phyloP scores from a whole-genome alignment of 2,329 filamentous ascomycete species.

The Microcyclosporella mali region DNA sequence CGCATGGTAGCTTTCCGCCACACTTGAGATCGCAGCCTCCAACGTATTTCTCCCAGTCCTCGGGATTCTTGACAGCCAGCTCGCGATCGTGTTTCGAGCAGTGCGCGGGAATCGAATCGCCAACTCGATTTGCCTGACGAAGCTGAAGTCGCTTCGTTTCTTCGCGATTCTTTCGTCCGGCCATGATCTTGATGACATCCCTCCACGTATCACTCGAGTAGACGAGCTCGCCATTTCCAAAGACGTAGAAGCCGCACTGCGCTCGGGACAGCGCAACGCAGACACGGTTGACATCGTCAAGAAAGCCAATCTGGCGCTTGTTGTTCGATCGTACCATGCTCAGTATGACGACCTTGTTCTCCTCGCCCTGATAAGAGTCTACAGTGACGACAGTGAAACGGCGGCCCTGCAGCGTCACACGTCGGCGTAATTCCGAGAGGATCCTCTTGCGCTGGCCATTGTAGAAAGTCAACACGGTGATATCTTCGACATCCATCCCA shows the following conservation, averaged over 20 bases:
- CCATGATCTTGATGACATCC: conserved; percentile 27
- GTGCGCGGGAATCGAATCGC: conserved; percentile 17
- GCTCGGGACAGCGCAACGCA: conserved; percentile 65
- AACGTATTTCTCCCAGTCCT: conserved; percentile 49
- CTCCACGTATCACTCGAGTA: conserved; percentile 23
- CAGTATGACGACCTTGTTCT: conserved; percentile 76
- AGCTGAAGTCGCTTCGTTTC: conserved; percentile 12
- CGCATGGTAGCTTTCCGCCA: conserved; percentile 40
- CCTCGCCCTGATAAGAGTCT: conserved; percentile 85
- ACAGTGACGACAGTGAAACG: conserved; percentile 65
- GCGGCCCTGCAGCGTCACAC: conserved; percentile 7
- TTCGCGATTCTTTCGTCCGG: conserved; percentile 11
- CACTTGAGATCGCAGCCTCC: conserved; percentile 51
- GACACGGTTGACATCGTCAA: conserved; percentile 58
- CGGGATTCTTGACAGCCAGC: conserved; percentile 34
- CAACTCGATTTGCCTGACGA: conserved; percentile 22
- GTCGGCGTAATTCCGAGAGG: conserved; percentile 40
- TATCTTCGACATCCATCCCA: conserved; percentile 52
- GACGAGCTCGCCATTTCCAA: conserved; percentile 63
- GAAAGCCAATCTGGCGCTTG: conserved; percentile 60
- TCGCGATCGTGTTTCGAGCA: conserved; percentile 25
- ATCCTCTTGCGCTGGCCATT: conserved; percentile 71
- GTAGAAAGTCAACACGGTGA: conserved; percentile 84
- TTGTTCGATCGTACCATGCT: conserved; percentile 70
- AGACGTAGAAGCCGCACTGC: conserved; percentile 72